These are phyloP conservation scores for Auxenochlorella protothecoides DNA, from an alignment of 139 green algal species.

Conservation along the genomic window DNA sequence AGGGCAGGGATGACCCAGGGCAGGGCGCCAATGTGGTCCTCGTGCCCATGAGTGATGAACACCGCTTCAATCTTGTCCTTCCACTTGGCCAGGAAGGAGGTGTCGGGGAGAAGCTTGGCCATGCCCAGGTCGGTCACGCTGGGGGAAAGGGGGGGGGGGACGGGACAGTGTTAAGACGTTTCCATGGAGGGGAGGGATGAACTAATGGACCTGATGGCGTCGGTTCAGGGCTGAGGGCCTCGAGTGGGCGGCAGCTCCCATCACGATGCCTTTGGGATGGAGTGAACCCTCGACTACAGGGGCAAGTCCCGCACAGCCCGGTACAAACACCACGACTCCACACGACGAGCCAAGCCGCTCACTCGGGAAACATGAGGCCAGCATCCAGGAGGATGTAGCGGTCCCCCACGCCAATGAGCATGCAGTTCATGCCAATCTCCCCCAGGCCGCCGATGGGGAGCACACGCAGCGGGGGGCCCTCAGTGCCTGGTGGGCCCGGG, in stretches of 20 bases:
- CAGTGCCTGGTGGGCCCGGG: conserved; percentile 46
- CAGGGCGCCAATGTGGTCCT: conserved; percentile 95
- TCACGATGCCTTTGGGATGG: too few species aligned
- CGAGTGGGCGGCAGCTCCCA: too few species aligned
- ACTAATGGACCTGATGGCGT: background rate
- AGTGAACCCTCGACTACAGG: too few species aligned
- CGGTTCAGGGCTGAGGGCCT: too few species aligned
- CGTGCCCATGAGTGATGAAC: conserved; percentile 95
- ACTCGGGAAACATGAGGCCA: conserved; percentile 99
- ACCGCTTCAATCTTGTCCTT: conserved; percentile 94
- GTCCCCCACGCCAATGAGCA: conserved; percentile 88
- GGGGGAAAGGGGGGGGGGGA: conserved; percentile 5
- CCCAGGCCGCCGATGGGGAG: conserved; percentile 94
- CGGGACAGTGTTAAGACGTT: background rate
- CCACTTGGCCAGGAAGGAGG: conserved; percentile 86
- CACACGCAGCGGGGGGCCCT: conserved; percentile 77
- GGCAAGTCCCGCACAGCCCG: too few species aligned
- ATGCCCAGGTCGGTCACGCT: conserved; percentile 93
- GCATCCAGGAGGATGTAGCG: conserved; percentile 98
- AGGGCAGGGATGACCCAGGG: conserved; percentile 88
- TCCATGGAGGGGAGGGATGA: too few species aligned
- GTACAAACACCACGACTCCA: background rate
- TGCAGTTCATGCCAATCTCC: conserved; percentile 99
- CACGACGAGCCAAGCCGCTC: conserved; percentile 5
- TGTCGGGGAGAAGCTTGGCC: conserved; percentile 96